Base-by-base conservation (phyloP, 108 stramenopile genomes). In the Nannochloropsis oceanica region DNA sequence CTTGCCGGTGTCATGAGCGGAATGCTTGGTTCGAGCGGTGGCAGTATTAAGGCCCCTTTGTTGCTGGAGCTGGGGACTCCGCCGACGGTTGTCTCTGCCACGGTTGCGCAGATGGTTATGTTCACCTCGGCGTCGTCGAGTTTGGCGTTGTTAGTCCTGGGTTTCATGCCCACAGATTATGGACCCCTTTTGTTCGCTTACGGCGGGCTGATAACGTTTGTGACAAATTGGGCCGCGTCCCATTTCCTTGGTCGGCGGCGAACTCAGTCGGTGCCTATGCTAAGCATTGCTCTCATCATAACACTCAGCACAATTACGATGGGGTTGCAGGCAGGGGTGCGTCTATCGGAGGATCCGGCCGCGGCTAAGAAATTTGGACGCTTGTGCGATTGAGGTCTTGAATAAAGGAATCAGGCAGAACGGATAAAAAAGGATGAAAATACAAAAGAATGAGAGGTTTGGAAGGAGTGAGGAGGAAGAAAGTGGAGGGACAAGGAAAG, bases 1-100 rank as follows among this genome's bases (percentile, higher is more conserved):
- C 44, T 81, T 44, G 85, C 85, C 22, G 85, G 85, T 34, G 81
- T 85, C 10, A 44, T 80, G 43, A 80, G 80, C 25, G 85, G 85
- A 7, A 20, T 85, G 81, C 26, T 85, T n/a, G 85, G 85, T 13
- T 44, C 80, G 11, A 80, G 85, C 24, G 85, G 85, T n/a, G 85
- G 85, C 42, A 82, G 50, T 42, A 44, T 85, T 12, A 81, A 80
- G 20, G 85, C 79, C 26, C 85, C 85, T 22, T 81, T 85, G n/a
- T 44, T 85, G 43, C 43, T 85, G 13, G 73, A 84, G 84, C 79
- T 85, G 1, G 84, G 79, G 26, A 42, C 27, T 42, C 84, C 59
- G 8, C 84, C 84, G 20, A 27, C 34, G 79, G 50, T 59, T 8
- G 59, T 80, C 22, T 50, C 84, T 20, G 84, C 79, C 79, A 85